A percentile compares a stretch with the other conserved stretches of the same genome.
Conservation (phyloP, 805 yeast genomes). For the Candida tammaniensis region DNA sequence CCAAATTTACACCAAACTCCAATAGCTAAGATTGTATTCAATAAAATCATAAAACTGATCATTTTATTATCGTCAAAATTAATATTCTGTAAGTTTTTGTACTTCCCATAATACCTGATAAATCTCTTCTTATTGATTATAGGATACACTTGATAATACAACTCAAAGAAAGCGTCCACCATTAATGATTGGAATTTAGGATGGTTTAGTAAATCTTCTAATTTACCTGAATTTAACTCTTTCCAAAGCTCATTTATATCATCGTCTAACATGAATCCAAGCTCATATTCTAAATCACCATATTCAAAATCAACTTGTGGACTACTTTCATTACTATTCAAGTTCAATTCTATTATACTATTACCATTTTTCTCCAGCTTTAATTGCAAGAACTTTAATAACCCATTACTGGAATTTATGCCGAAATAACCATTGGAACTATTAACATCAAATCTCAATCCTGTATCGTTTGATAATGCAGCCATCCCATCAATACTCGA, state of each 20-base stretch:
- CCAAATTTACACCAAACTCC: conserved; percentile 23
- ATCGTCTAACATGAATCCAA: conserved; percentile 15
- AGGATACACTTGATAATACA: conserved; percentile 18
- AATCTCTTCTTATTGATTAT: conserved; percentile 18
- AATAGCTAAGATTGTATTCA: conserved; percentile 17
- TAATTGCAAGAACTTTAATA: conserved; percentile 46
- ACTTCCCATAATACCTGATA: conserved; percentile 11
- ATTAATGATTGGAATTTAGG: conserved; percentile 14
- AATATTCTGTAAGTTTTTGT: conserved; percentile 5
- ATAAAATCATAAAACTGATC: conserved; percentile 16
- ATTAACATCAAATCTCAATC: conserved; percentile 23
- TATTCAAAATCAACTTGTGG: conserved; percentile 3
- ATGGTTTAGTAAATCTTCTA: conserved; percentile 18
- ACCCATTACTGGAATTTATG: conserved; percentile 56
- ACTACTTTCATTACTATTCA: conserved; percentile 9
- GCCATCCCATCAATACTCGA: conserved; percentile 61
- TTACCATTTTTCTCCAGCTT: conserved; percentile 24
- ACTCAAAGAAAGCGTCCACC: conserved; percentile 15
- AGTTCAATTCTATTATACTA: conserved; percentile 21
- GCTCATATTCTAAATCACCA: conserved; percentile 13
- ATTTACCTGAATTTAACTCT: conserved; percentile 14
- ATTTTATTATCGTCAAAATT: conserved; percentile 10
- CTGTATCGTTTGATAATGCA: conserved; percentile 40
- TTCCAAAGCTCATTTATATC: conserved; percentile 16
- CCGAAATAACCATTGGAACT: conserved; percentile 62